Evolutionary conservation across 2,329 filamentous ascomycete species (phyloP).

Genomic region (Eutypella sp.): DNA sequence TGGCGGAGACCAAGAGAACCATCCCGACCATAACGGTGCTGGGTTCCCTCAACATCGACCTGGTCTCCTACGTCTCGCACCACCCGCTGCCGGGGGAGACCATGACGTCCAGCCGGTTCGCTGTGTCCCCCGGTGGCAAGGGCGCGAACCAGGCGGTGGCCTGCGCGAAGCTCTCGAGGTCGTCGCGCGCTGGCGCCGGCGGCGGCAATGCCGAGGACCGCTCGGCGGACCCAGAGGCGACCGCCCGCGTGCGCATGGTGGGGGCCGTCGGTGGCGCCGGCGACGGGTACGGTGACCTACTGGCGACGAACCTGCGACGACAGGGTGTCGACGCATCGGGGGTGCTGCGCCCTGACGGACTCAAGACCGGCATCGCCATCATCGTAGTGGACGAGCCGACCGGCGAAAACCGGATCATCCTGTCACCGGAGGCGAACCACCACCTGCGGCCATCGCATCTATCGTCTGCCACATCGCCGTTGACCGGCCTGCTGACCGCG

Average conservation of each 20-base stretch:
- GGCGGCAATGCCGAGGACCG: conserved; percentile 25
- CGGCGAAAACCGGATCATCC: conserved; percentile 72
- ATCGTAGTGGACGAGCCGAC: conserved; percentile 70
- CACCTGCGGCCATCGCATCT: conserved; percentile 27
- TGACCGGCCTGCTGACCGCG: conserved; percentile 17
- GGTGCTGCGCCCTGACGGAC: conserved; percentile 37
- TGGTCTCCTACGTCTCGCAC: conserved; percentile 81
- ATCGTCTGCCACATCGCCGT: neutral
- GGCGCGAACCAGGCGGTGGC: conserved; percentile 94
- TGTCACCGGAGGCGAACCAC: conserved; percentile 68
- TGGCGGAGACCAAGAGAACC: conserved; percentile 15
- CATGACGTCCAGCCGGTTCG: conserved; percentile 71
- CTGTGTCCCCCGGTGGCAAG: conserved; percentile 82
- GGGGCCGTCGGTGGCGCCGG: conserved; percentile 62
- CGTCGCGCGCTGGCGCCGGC: conserved; percentile 31
- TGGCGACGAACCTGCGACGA: conserved; percentile 52
- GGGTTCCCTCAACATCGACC: conserved; percentile 91
- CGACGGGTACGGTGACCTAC: conserved; percentile 55
- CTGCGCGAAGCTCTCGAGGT: conserved; percentile 72
- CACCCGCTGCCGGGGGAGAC: conserved; percentile 85
- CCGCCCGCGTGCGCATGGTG: conserved; percentile 59
- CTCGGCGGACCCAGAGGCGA: conserved; percentile 20
- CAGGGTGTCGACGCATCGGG: conserved; percentile 59
- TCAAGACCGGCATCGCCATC: conserved; percentile 65
- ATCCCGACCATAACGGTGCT: conserved; percentile 67